Evolutionary conservation across 139 green algal genomes (phyloP).

Genomic region (Edaphochlamys debaryana): DNA sequence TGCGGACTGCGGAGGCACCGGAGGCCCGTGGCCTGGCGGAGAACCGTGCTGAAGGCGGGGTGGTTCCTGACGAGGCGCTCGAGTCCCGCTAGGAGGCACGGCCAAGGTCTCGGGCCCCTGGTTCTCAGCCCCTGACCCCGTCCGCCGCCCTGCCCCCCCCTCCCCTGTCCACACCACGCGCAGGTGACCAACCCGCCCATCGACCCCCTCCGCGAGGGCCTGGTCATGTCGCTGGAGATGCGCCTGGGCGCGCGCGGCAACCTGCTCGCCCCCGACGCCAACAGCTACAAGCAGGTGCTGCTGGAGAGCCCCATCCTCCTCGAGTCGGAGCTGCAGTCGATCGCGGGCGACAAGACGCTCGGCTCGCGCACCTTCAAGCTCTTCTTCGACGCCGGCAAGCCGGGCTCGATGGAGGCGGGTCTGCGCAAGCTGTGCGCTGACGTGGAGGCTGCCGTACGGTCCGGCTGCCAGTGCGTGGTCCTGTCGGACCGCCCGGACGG

Average conservation of each 20-base stretch:
- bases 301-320: constrained; percentile 91
- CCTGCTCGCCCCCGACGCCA: constrained; percentile 85
- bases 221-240: constrained; percentile 98
- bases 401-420: constrained; percentile 67
- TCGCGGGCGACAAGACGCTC: constrained; percentile 69
- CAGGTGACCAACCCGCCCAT: constrained; percentile 99
- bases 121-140: neutral
- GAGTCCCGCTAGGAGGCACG: too few species aligned
- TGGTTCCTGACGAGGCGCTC: too few species aligned
- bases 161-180: too few species aligned
- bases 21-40: too few species aligned
- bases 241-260: constrained; percentile 95
- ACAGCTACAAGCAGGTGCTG: constrained; percentile 82
- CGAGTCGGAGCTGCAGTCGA: constrained; percentile 88
- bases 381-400: constrained; percentile 66
- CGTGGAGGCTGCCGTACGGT: constrained; percentile 86
- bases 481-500: constrained; percentile 71
- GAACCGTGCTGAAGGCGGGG: too few species aligned
- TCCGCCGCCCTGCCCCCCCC: neutral
- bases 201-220: constrained; percentile 97
- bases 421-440: constrained; percentile 78
- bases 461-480: constrained; percentile 83
- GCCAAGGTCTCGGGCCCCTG: too few species aligned
- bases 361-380: constrained; percentile 68
- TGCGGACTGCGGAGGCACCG: constrained; percentile 40